These are phyloP conservation scores for Lasiosphaeriaceae sp. DNA, from an alignment of 495 filamentous ascomycete genomes.

Conservation along the genomic window DNA sequence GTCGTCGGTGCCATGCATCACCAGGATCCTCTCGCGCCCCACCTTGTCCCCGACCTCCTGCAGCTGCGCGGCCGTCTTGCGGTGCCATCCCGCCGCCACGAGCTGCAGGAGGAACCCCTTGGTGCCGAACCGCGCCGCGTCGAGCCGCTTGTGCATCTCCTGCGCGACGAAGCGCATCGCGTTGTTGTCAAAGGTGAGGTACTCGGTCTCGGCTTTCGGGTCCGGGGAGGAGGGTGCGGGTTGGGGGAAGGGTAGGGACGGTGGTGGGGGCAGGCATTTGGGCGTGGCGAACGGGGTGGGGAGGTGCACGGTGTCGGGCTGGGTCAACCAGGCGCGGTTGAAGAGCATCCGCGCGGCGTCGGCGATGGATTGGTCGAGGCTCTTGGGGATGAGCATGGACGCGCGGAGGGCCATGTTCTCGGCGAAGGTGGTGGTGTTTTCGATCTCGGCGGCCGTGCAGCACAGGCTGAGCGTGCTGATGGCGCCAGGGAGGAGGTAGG, in stretches of 20 bases:
- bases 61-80: slow-evolving; percentile 63
- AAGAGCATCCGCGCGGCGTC: slow-evolving; percentile 58
- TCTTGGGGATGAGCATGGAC: slow-evolving; percentile 65
- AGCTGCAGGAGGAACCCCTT: slow-evolving; percentile 72
- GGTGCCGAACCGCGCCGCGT: slow-evolving; percentile 51
- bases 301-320: slow-evolving; percentile 53
- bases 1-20: slow-evolving; percentile 71
- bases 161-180: slow-evolving; percentile 75
- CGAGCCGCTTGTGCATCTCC: slow-evolving; percentile 62
- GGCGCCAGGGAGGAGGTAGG: slow-evolving; percentile 55
- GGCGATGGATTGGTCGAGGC: slow-evolving; percentile 48
- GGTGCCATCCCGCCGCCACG: slow-evolving; percentile 75
- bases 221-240: too few relatives aligned
- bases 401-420: slow-evolving; percentile 67
- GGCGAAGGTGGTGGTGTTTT: slow-evolving; percentile 51
- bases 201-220: slow-evolving; percentile 2
- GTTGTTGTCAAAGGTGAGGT: slow-evolving; percentile 62
- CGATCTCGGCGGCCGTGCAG: slow-evolving; percentile 67
- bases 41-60: slow-evolving; percentile 58
- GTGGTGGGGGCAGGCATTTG: slow-evolving; percentile 15
- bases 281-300: slow-evolving; percentile 27
- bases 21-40: slow-evolving; percentile 66
- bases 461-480: slow-evolving; percentile 64
- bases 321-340: slow-evolving; percentile 52
- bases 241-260: too few relatives aligned